Base-by-base conservation (phyloP, 805 yeast species). In the Yarrowia divulgata region DNA sequence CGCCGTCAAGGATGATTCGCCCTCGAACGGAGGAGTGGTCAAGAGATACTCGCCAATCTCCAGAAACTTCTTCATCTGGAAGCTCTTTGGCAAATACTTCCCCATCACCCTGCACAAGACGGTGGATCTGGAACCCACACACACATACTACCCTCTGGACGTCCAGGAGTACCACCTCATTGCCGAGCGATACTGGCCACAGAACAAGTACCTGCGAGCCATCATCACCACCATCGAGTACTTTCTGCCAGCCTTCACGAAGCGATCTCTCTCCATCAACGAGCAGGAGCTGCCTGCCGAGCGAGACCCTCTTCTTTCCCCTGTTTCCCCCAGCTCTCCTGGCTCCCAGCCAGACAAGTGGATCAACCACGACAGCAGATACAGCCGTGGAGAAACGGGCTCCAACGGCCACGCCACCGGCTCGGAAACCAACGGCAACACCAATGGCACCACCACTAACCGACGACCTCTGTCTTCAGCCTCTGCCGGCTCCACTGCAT, bases 31-130 rank as follows among this genome's bases (percentile, higher is more conserved):
- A 0, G 82, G 84, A 18, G 89, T 87, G 0, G 83, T 85, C 1
- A 78, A 83, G 67, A 79, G 96, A 46, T 81, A 83, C 52, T 87
- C 90, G 3, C 77, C 79, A 1, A 82, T 84, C 81, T 81, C 91
- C 75, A 84, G 91, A 71, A 82, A 84, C 39, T 74, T 86, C 43
- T 74, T 79, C 8, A 72, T 90, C 19, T 94, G 95, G 92, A 85
- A 82, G 71, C 84, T 87, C 78, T 93, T 90, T 76, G 88, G 88
- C 55, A 80, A 83, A 57, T 95, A 92, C 78, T 95, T 90, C 79
- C 98, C 98, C 0, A 86, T 95, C 23, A 78, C 77, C 0, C 79
- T 93, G 13, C 89, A 87, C 77, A 90, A 89, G 75, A 83, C 94
- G 0, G 81, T 81, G 2, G 90, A 88, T 16, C 79, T 93, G 67